Conservation (phyloP, 441 rosid genomes). For the Erodium moschatum region DNA sequence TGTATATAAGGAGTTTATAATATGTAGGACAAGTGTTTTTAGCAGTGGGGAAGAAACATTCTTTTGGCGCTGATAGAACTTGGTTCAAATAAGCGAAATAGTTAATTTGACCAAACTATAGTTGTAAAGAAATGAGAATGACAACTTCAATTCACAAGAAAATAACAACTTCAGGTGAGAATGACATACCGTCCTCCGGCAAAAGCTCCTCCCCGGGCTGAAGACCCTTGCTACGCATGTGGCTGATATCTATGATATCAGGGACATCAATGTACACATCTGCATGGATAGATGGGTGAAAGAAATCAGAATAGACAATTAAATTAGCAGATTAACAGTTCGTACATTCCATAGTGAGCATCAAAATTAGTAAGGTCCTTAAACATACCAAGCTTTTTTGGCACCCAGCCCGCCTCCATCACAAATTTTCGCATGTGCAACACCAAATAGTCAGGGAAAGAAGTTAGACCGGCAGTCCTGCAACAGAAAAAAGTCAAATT, state of each 20-base stretch:
- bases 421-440: conserved; percentile 96
- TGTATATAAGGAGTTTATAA: too few relatives aligned
- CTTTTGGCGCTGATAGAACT: background rate
- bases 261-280: conserved; percentile 95
- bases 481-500: conserved; percentile 15
- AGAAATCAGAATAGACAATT: conserved; percentile 15
- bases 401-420: conserved; percentile 97
- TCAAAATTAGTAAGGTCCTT: conserved; percentile 12
- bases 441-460: conserved; percentile 92
- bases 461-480: conserved; percentile 85
- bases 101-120: background rate
- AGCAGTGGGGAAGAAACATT: too few relatives aligned
- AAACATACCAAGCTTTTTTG: conserved; percentile 82
- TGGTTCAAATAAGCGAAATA: background rate
- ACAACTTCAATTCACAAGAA: conserved; percentile 16
- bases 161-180: conserved; percentile 10
- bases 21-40: too few relatives aligned
- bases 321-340: conserved; percentile 14
- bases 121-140: too few relatives aligned
- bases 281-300: conserved; percentile 27
- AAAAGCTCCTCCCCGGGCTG: conserved; percentile 90
- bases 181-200: conserved; percentile 60
- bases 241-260: conserved; percentile 78
- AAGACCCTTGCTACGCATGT: conserved; percentile 90
- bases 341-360: conserved; percentile 1